Percentiles rank a stretch among this genome's conserved stretches.
Conservation (phyloP, 2,329 filamentous ascomycete species). For the Dothidotthia symphoricarpi region DNA sequence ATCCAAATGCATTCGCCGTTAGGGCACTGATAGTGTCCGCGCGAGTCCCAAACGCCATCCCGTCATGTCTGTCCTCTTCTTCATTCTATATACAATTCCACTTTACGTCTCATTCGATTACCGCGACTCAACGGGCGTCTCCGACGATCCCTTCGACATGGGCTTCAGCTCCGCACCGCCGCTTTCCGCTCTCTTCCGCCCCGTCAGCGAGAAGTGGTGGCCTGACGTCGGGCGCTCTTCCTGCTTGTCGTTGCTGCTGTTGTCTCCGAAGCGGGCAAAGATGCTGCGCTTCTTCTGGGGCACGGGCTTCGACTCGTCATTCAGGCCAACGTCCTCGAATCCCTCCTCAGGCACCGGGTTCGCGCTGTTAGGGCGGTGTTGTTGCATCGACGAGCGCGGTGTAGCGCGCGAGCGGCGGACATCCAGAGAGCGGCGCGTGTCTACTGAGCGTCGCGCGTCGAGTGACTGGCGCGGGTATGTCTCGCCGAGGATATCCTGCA, state of each 20-base stretch:
- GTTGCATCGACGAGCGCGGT: conserved; percentile 60
- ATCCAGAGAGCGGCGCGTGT: conserved; percentile 61
- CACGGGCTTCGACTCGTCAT: conserved; percentile 67
- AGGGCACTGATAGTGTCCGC: too few relatives aligned
- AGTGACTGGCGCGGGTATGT: conserved; percentile 52
- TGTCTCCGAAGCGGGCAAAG: conserved; percentile 76
- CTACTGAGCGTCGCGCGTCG: conserved; percentile 71
- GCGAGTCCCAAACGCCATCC: too few relatives aligned
- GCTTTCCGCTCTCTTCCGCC: conserved; percentile 71
- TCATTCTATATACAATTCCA: too few relatives aligned
- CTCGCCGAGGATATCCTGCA: conserved; percentile 57
- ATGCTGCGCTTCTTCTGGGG: conserved; percentile 70
- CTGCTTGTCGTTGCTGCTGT: conserved; percentile 24
- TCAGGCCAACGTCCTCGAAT: conserved; percentile 88
- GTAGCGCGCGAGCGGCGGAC: conserved; percentile 54
- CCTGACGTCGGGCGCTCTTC: conserved; percentile 46
- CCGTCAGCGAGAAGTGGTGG: conserved; percentile 64
- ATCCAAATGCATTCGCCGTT: too few relatives aligned
- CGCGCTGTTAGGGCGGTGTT: conserved; percentile 58
- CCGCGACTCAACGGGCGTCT: conserved; percentile 28
- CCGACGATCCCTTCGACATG: conserved; percentile 50
- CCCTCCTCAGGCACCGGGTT: conserved; percentile 68
- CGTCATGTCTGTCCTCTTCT: too few relatives aligned
- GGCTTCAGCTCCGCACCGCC: conserved; percentile 69
- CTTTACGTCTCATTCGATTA: conserved; percentile 2